Evolutionary conservation across 2,329 filamentous ascomycete species (phyloP).

Genomic region (Didymellaceae sp.): DNA sequence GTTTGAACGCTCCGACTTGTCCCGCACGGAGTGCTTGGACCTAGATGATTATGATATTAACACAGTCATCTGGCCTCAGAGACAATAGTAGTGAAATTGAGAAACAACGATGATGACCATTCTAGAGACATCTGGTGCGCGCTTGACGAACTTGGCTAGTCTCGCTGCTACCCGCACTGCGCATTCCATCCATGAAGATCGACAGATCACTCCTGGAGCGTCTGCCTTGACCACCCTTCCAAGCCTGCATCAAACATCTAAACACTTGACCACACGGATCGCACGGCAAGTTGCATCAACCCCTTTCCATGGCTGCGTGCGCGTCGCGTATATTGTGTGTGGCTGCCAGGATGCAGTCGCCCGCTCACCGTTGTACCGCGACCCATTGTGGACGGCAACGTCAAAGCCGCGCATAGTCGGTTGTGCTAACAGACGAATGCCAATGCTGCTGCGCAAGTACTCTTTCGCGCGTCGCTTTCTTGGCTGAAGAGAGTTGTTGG

Average conservation of each 20-base stretch:
- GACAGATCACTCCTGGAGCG: not conserved
- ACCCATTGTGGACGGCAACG: not conserved
- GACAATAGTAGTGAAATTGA: too few relatives aligned
- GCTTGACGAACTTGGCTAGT: not conserved
- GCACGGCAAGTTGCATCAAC: slow-evolving; percentile 3
- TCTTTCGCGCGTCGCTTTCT: not conserved
- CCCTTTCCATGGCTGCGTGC: not conserved
- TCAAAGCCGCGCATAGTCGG: not conserved
- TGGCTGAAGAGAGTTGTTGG: not conserved
- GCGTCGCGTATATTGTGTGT: not conserved
- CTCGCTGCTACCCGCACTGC: slow-evolving; percentile 5
- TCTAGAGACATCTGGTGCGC: slow-evolving; percentile 1
- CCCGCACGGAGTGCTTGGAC: slow-evolving; percentile 1
- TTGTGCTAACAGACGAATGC: not conserved
- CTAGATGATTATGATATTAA: too few relatives aligned
- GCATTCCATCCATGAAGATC: slow-evolving; percentile 9
- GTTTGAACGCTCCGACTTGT: slow-evolving; percentile 2
- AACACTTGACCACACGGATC: slow-evolving; percentile 1
- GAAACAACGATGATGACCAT: too few relatives aligned
- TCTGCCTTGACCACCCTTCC: slow-evolving; percentile 2
- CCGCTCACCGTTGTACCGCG: not conserved
- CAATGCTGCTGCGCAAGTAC: not conserved
- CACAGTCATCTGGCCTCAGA: too few relatives aligned
- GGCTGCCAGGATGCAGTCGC: not conserved
- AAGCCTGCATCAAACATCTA: slow-evolving; percentile 4